Evolutionary conservation across 148 eudicot species (phyloP).

Genomic region (Arctostaphylos glauca): DNA sequence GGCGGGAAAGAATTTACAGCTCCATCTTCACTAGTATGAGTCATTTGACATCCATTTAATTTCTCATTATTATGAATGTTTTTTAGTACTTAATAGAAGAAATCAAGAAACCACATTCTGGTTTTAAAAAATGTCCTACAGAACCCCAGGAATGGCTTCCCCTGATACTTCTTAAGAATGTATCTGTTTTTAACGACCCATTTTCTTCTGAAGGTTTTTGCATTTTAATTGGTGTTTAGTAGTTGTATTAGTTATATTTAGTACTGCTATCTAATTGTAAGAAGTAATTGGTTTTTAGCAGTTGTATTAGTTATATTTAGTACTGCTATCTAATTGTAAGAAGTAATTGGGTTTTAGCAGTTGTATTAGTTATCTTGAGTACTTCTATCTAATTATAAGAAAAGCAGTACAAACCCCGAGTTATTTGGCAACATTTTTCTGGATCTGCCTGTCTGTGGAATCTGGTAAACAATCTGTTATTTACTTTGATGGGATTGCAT

Average conservation of each 20-base stretch:
- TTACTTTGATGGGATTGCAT: background rate
- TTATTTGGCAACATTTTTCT: background rate
- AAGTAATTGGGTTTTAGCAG: background rate
- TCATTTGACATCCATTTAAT: background rate
- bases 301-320: background rate
- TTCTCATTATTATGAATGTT: conserved; percentile 3
- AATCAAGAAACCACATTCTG: background rate
- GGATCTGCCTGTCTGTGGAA: background rate
- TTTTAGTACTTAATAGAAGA: conserved; percentile 1
- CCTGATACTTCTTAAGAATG: background rate
- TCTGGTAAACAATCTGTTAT: background rate
- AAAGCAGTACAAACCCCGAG: background rate
- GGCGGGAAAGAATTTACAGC: background rate
- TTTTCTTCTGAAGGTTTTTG: background rate
- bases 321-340: background rate
- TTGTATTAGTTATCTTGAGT: background rate
- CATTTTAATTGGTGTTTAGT: background rate
- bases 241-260: background rate
- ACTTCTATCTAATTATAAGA: background rate
- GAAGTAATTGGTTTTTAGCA: background rate
- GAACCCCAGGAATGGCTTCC: background rate
- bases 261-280: background rate
- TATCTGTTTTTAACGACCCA: background rate
- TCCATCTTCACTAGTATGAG: background rate
- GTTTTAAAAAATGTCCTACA: background rate